Evolutionary conservation across 148 eudicot genomes (phyloP), one percentile per base, ranked within the genome.

Genomic region (Arctostaphylos glauca): DNA sequence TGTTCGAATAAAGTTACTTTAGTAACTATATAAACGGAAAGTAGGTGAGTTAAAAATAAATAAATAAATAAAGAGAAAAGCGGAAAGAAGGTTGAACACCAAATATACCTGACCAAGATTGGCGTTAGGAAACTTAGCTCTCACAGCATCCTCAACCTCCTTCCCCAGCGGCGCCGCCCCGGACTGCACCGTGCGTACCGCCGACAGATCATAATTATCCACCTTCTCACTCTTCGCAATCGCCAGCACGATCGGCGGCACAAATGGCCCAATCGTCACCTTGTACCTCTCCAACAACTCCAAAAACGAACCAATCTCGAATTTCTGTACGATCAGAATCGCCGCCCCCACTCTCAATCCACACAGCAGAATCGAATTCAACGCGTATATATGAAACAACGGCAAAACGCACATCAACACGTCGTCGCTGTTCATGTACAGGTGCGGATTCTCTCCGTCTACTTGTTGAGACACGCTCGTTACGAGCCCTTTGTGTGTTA

Each of bases 161-260:
- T 90, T 93, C 43, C 98, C 99, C 1, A 96, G 85, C 49, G 99
- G 99, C 13, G 99, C 99, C 8, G 98, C 99, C 18, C 98, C 99
- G 2, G 98, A 96, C 93, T 93, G 86, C 19, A 96, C 95, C 44
- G 88, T 81, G 80, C 98, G 71, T 0, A 94, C 83, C 0, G 95
- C 88, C 58, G 93, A 87, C 66, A 96, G 56, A 78, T 96, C 98
- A 31, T 85, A 96, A 6, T 90, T 83, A 6, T 88, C 93, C 13
- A 90, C 94, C 15, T 77, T n/a, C 19, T 89, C 88, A 64, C 89
- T 92, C 87, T 94, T 96, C 0, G 93, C 94, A 4, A 96, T 85
- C 2, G 95, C 93, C 70, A 96, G 68, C 6, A 96, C 99, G 9
- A 96, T 88, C 0, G 99, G 99, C 10, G 99, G 99, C 71, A 96